Conservation (phyloP, 2,329 filamentous ascomycete genomes). For the Claviceps fusiformis region DNA sequence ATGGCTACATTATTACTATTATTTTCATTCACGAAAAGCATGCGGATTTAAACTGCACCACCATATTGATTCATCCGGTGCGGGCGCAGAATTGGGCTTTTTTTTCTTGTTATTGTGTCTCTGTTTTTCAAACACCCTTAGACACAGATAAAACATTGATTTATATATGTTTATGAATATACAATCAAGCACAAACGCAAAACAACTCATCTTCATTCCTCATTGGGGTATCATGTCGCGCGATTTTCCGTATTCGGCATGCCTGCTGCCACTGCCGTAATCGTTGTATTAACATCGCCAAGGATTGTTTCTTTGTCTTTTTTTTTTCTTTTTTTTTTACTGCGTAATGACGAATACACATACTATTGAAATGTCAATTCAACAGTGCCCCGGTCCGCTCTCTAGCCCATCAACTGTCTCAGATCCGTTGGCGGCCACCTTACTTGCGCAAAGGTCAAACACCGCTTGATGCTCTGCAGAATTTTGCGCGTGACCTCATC, state of each 20-base stretch:
- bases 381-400: background rate
- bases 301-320: background rate
- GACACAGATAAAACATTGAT: background rate
- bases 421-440: slow-evolving; percentile 91
- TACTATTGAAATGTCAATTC: background rate
- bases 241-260: background rate
- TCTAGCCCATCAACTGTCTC: slow-evolving; percentile 76
- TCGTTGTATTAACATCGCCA: background rate
- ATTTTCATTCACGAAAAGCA: background rate
- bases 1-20: background rate
- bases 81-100: background rate
- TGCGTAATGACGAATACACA: background rate
- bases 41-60: background rate
- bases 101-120: background rate
- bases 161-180: background rate
- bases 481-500: slow-evolving; percentile 94
- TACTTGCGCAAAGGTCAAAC: slow-evolving; percentile 90
- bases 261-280: background rate
- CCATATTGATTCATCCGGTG: background rate
- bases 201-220: background rate
- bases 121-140: background rate
- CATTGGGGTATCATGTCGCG: background rate
- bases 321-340: background rate
- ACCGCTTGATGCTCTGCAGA: slow-evolving; percentile 93
- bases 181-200: background rate